Conservation (phyloP, 331 rosid species). For the Malus hybrid region DNA sequence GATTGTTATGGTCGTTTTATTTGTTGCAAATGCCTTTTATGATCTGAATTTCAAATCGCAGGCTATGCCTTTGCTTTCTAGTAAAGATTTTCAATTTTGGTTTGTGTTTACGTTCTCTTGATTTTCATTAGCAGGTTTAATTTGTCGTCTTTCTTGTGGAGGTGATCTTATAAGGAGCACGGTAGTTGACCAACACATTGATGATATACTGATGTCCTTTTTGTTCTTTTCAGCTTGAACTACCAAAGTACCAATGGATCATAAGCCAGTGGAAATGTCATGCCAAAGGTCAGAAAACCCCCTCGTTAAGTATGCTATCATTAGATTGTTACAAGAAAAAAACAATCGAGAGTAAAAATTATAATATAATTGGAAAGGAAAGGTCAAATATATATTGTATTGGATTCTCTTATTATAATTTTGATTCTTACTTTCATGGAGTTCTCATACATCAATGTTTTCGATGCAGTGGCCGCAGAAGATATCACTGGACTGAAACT, state of each 20-base stretch:
- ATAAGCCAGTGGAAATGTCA: too few relatives aligned
- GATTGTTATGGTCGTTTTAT: background rate
- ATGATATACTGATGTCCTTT: background rate
- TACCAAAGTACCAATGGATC: background rate
- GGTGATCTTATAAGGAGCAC: background rate
- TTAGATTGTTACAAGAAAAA: background rate
- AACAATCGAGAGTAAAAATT: background rate
- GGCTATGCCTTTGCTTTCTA: background rate
- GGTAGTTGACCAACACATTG: background rate
- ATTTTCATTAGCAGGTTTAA: background rate
- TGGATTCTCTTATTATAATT: background rate
- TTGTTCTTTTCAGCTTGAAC: background rate
- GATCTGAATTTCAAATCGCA: background rate
- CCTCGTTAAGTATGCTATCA: background rate
- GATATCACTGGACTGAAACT: too few relatives aligned
- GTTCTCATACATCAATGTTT: too few relatives aligned
- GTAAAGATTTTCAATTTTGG: background rate
- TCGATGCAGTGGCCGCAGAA: too few relatives aligned
- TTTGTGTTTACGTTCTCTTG: background rate
- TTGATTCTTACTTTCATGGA: background rate
- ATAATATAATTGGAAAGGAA: background rate
- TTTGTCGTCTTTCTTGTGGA: background rate
- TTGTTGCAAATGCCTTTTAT: background rate
- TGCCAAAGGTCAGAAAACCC: background rate
- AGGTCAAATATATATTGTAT: background rate